Conservation (phyloP, 331 rosid species). For the Pyrus hybrid region DNA sequence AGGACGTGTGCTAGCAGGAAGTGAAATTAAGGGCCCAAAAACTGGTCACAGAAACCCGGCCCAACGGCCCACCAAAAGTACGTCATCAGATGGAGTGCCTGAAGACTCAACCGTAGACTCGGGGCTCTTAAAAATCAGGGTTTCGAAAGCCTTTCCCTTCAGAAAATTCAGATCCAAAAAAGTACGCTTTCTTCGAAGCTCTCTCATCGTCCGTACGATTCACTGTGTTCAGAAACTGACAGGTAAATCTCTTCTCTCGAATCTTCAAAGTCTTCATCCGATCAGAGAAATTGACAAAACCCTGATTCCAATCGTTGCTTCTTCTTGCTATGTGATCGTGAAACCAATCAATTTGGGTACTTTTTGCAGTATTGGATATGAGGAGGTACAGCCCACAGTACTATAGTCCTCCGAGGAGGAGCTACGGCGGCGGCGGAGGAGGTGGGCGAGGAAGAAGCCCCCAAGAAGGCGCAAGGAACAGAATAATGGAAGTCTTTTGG, state of each 20-base stretch:
- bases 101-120: neutral
- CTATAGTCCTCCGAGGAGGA: slow-evolving; percentile 82
- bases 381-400: slow-evolving; percentile 85
- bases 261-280: neutral
- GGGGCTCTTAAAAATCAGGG: neutral
- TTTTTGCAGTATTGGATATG: slow-evolving; percentile 26
- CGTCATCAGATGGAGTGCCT: neutral
- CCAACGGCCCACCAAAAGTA: neutral
- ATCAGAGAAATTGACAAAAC: neutral
- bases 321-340: neutral
- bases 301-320: neutral
- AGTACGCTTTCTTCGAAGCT: neutral
- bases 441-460: slow-evolving; percentile 55
- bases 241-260: neutral
- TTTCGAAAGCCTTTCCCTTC: neutral
- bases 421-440: slow-evolving; percentile 54
- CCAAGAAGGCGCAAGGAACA: slow-evolving; percentile 68
- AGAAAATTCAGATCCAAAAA: neutral
- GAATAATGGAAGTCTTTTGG: slow-evolving; percentile 81
- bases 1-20: too few relatives aligned
- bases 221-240: neutral
- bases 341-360: neutral
- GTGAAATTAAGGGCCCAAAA: too few relatives aligned
- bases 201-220: neutral
- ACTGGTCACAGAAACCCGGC: too few relatives aligned